Percentiles rank a stretch among this genome's conserved stretches.
Evolutionary conservation across 225 moss, liverwort and hornwort species (phyloP).

Genomic region (Physcomitrellopsis africana): DNA sequence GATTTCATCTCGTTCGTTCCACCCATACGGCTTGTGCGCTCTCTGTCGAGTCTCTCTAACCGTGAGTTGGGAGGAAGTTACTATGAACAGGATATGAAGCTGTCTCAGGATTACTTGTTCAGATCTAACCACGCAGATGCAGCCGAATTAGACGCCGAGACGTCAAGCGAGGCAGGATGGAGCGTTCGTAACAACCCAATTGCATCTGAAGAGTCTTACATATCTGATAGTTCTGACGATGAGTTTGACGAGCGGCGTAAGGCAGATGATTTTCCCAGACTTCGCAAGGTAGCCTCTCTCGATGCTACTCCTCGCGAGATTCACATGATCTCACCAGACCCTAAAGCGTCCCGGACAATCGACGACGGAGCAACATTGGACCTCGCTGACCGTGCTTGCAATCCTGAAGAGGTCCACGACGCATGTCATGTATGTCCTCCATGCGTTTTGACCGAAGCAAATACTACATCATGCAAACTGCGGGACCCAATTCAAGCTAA

Average conservation of each 20-base stretch:
- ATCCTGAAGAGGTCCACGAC: too few species aligned
- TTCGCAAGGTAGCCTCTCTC: conserved; percentile 38
- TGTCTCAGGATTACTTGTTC: too few species aligned
- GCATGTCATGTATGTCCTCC: too few species aligned
- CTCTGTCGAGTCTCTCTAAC: conserved; percentile 62
- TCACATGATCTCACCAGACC: too few species aligned
- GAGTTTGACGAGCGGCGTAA: conserved; percentile 42
- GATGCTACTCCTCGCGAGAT: too few species aligned
- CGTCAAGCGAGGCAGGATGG: conserved; percentile 84
- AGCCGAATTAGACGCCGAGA: conserved; percentile 68
- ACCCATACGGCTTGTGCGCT: conserved; percentile 69
- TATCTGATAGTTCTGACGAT: conserved; percentile 67
- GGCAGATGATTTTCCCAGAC: conserved; percentile 52
- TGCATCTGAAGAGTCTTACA: conserved; percentile 76
- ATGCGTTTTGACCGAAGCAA: too few species aligned
- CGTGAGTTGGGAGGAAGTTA: conserved; percentile 41
- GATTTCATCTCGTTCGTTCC: conserved; percentile 65
- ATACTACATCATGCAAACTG: too few species aligned
- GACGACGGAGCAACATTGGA: too few species aligned
- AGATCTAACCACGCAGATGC: neutral
- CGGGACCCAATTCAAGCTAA: too few species aligned
- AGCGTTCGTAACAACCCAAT: conserved; percentile 92
- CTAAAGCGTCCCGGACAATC: too few species aligned
- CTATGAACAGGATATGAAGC: conserved; percentile 33
- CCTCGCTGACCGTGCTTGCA: too few species aligned